Percentiles rank a stretch among this genome's conserved stretches.
Conservation (phyloP, 2,329 filamentous ascomycete genomes). For the Chaetothyriales sp. region DNA sequence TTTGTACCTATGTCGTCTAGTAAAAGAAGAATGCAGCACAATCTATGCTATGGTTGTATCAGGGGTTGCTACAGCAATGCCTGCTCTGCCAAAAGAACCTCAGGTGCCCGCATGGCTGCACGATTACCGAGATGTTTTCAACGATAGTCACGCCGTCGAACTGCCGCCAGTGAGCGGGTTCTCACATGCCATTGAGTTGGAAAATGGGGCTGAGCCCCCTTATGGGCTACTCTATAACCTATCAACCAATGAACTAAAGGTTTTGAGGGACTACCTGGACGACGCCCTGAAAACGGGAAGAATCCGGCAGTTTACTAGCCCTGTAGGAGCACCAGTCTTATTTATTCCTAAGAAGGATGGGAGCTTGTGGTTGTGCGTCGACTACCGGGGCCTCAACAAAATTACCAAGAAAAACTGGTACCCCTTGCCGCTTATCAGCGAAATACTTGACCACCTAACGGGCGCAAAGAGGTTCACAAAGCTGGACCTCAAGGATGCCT, state of each 20-base stretch:
- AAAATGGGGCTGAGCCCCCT: background rate
- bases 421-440: slow-evolving; percentile 20
- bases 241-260: slow-evolving; percentile 5
- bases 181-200: background rate
- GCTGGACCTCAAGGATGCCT: slow-evolving; percentile 13
- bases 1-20: too few species aligned
- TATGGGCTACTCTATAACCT: slow-evolving; percentile 5
- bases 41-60: too few species aligned
- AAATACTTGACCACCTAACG: background rate
- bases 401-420: slow-evolving; percentile 24
- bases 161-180: background rate
- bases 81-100: too few species aligned
- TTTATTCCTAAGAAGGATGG: slow-evolving; percentile 22
- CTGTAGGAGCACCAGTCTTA: slow-evolving; percentile 16
- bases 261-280: slow-evolving; percentile 13
- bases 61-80: too few species aligned
- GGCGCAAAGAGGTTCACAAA: slow-evolving; percentile 10
- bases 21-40: too few species aligned
- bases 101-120: background rate
- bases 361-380: slow-evolving; percentile 21
- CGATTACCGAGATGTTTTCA: background rate
- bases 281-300: slow-evolving; percentile 11
- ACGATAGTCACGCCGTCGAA: background rate
- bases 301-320: slow-evolving; percentile 11
- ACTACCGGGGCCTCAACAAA: too few species aligned